These are phyloP conservation scores for Candolleomyces efflorescens DNA, from an alignment of 768 basidiomycete species.

Conservation along the genomic window DNA sequence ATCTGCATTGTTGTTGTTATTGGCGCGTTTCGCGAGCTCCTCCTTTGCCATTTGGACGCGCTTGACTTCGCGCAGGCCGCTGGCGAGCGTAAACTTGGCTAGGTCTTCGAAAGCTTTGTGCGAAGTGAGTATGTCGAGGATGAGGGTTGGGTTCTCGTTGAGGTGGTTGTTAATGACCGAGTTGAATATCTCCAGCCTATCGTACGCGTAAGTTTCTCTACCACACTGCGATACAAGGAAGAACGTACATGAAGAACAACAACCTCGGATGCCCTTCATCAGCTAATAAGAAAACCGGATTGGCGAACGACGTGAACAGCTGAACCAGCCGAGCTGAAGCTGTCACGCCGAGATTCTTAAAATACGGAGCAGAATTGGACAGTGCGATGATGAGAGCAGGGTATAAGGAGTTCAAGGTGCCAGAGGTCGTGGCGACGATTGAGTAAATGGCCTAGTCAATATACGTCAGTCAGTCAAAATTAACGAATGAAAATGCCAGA, in stretches of 20 bases:
- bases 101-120: constrained; percentile 87
- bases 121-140: constrained; percentile 81
- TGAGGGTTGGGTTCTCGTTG: constrained; percentile 79
- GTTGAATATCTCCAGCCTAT: constrained; percentile 89
- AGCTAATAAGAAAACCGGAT: constrained; percentile 81
- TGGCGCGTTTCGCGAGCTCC: constrained; percentile 42
- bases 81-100: constrained; percentile 84
- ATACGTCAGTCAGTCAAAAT: neutral
- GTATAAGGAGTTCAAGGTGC: constrained; percentile 77
- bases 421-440: constrained; percentile 85
- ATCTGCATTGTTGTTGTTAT: constrained; percentile 25
- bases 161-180: constrained; percentile 75
- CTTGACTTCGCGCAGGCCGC: constrained; percentile 83
- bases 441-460: constrained; percentile 73
- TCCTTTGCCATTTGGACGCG: constrained; percentile 69
- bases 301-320: constrained; percentile 88
- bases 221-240: neutral
- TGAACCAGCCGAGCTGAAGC: constrained; percentile 83
- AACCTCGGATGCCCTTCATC: constrained; percentile 95
- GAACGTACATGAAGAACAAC: constrained; percentile 80
- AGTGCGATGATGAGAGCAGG: constrained; percentile 90
- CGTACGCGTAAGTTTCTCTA: neutral
- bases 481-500: neutral
- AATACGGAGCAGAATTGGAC: constrained; percentile 83
- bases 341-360: constrained; percentile 75